Evolutionary conservation across 164 flowering plant species (phyloP).

Genomic region (Dillenia turbinata): DNA sequence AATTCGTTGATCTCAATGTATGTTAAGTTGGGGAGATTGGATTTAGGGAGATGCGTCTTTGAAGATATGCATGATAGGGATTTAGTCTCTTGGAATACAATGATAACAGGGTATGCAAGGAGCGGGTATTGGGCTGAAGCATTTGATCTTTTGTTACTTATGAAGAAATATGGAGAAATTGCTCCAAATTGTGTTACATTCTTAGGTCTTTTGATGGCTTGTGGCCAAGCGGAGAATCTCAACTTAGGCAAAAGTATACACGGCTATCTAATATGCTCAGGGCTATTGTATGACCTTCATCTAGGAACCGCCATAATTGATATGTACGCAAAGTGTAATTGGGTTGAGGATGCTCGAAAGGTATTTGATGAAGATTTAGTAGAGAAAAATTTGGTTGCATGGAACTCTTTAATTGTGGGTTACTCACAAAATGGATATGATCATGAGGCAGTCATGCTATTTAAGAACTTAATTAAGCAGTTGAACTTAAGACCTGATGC

Average conservation of each 20-base stretch:
- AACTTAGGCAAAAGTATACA: conserved; percentile 28
- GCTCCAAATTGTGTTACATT: conserved; percentile 32
- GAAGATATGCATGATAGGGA: conserved; percentile 26
- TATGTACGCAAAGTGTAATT: conserved; percentile 34
- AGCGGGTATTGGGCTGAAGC: conserved; percentile 25
- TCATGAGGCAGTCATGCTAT: conserved; percentile 24
- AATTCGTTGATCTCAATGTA: conserved; percentile 37
- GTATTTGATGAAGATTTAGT: conserved; percentile 31
- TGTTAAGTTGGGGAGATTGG: conserved; percentile 25
- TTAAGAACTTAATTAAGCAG: conserved; percentile 17
- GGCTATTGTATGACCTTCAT: conserved; percentile 21
- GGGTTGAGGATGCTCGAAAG: conserved; percentile 24
- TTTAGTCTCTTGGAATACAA: conserved; percentile 37
- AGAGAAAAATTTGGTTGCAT: conserved; percentile 31
- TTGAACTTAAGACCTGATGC: conserved; percentile 28
- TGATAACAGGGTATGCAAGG: conserved; percentile 32
- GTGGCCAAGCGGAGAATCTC: conserved; percentile 26
- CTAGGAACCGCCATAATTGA: conserved; percentile 33
- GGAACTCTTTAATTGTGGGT: conserved; percentile 36
- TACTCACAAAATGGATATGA: conserved; percentile 34
- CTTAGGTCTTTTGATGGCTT: conserved; percentile 30
- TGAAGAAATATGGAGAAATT: conserved; percentile 18
- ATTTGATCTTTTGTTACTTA: conserved; percentile 20
- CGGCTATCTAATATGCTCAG: conserved; percentile 21
- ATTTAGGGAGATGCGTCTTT: conserved; percentile 22